Evolutionary conservation across 2,329 filamentous ascomycete genomes (phyloP).

Genomic region (Gnomoniopsis sp.): DNA sequence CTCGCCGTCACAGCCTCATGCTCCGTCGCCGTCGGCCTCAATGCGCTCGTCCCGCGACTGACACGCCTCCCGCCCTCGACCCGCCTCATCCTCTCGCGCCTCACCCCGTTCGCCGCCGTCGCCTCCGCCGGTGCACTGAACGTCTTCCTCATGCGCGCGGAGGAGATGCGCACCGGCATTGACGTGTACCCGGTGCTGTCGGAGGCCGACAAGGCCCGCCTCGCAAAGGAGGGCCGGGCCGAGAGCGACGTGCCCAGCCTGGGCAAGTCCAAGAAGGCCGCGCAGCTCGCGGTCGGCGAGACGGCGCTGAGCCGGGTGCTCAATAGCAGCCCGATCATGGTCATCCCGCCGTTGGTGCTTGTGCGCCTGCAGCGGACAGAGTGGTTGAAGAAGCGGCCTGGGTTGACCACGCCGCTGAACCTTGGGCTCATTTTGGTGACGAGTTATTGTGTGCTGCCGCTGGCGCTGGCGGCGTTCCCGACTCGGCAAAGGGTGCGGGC

Average conservation of each 20-base stretch:
- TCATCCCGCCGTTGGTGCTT: conserved; percentile 81
- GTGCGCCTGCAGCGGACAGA: conserved; percentile 78
- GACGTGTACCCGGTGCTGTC: conserved; percentile 84
- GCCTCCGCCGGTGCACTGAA: conserved; percentile 89
- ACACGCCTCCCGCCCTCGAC: conserved; percentile 73
- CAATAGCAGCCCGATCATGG: conserved; percentile 97
- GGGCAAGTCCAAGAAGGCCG: conserved; percentile 84
- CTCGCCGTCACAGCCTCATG: conserved; percentile 91
- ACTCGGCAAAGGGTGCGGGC: conserved; percentile 82
- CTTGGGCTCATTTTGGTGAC: conserved; percentile 82
- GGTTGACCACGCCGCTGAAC: conserved; percentile 78
- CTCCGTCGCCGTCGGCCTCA: conserved; percentile 87
- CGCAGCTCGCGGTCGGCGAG: conserved; percentile 84
- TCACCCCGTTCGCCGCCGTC: conserved; percentile 95
- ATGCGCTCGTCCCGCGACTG: conserved; percentile 81
- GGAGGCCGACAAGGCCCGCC: conserved; percentile 61
- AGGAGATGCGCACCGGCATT: conserved; percentile 91
- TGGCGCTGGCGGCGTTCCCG: conserved; percentile 89
- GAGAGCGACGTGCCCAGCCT: conserved; percentile 67
- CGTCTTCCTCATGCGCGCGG: conserved; percentile 95
- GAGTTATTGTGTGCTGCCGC: conserved; percentile 81
- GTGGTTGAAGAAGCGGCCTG: conserved; percentile 76
- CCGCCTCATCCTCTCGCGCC: conserved; percentile 72
- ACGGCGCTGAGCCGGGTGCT: conserved; percentile 88
- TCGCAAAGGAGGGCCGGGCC: conserved; percentile 54